Evolutionary conservation across 2,329 filamentous ascomycete genomes (phyloP), one percentile per base, ranked within the genome.

Genomic region (Xylariaceae sp.): DNA sequence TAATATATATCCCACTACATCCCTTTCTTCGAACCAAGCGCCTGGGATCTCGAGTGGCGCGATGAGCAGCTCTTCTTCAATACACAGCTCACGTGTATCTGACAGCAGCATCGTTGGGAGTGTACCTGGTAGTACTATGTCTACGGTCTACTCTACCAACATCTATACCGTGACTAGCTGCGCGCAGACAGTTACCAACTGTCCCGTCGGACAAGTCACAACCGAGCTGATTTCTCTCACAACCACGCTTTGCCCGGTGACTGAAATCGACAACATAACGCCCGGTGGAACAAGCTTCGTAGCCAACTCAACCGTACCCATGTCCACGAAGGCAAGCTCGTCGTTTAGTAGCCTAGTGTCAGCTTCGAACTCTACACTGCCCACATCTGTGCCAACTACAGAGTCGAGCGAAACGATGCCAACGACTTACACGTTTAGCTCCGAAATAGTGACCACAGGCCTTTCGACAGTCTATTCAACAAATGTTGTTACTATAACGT

Each of bases 401-500:
- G 19, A 47, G 12, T 51, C 58, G 5, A 48, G 50, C 9, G 42
- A 56, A 45, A 56, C 52, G 3, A 59, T 67, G 55, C 65, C 65
- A 17, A 61, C 58, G 7, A 63, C 64, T 6, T 68, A 66, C 31
- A 64, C 58, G 19, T 58, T 60, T 18, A 68, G 64, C 36, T 64
- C 60, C 10, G 60, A 66, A 43, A 59, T 67, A 31, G 63, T 54
- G 0, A 66, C 62, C 13, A 65, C 62, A 1, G 43, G 56, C 14
- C 16, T 65, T 17, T 67, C 64, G 31, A 68, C 65, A 7, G 63
- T 66, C 3, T 68, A 65, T 53, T 64, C 65, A 14, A 68, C 66
- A 2, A 66, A 61, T 38, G 39, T 66, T 38, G 56, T 63, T 34
- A 65, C 60, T 1, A 47, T 66, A 31, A 65, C 63, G 2, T 66